Evolutionary conservation across 208 protist species (phyloP).

Genomic region (Trypanosoma scelopori): DNA sequence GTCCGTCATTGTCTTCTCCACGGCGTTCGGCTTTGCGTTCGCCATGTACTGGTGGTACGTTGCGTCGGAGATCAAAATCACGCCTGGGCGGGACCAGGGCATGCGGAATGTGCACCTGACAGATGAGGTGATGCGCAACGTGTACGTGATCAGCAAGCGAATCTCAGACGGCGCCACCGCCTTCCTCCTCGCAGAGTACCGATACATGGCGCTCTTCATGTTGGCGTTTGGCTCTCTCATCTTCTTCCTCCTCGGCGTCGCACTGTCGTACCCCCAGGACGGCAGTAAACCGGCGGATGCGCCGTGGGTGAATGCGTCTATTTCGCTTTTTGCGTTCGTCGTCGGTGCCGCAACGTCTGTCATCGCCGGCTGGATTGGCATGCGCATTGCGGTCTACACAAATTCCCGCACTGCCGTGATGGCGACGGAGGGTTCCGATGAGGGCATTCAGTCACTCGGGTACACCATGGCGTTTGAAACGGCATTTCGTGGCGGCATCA

Average conservation of each 20-base stretch:
- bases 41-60: conserved; percentile 87
- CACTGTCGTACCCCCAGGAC: conserved; percentile 45
- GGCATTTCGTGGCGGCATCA: conserved; percentile 86
- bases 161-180: conserved; percentile 77
- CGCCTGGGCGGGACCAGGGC: conserved; percentile 56
- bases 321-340: conserved; percentile 75
- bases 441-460: conserved; percentile 50
- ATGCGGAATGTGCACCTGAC: conserved; percentile 70
- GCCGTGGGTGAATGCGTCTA: conserved; percentile 62
- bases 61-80: conserved; percentile 55
- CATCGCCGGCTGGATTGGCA: conserved; percentile 85
- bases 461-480: conserved; percentile 76
- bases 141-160: conserved; percentile 79
- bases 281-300: conserved; percentile 26
- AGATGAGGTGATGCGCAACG: conserved; percentile 85
- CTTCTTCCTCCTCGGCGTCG: conserved; percentile 75
- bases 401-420: conserved; percentile 85
- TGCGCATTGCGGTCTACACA: conserved; percentile 90
- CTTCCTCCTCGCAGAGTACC: conserved; percentile 85
- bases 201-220: conserved; percentile 87
- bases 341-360: conserved; percentile 74
- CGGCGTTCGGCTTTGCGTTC: conserved; percentile 65
- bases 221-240: conserved; percentile 67
- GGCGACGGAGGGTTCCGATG: conserved; percentile 62
- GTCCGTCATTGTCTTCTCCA: conserved; percentile 50